A percentile compares a stretch with the other conserved stretches of the same genome.
phyloP scores from a whole-genome alignment of 495 filamentous ascomycete genomes.

The Podospora didyma region DNA sequence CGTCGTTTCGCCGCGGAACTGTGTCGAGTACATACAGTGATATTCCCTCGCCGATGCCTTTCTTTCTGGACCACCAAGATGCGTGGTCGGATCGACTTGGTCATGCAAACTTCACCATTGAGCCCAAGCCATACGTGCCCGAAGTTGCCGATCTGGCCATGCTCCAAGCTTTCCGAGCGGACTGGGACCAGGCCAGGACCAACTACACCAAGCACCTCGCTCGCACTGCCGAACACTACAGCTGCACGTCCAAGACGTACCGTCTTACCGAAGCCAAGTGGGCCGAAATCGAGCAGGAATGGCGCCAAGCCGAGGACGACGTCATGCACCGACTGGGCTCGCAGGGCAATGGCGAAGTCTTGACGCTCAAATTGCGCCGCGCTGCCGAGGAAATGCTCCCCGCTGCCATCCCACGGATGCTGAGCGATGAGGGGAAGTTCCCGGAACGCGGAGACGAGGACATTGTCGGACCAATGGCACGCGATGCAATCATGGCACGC shows the following conservation, averaged over 20 bases:
- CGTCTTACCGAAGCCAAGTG: conserved; percentile 80
- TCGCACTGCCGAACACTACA: conserved; percentile 83
- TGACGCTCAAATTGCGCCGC: conserved; percentile 22
- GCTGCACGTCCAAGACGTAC: conserved; percentile 77
- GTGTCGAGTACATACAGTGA: conserved; percentile 32
- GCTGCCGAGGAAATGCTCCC: conserved; percentile 38
- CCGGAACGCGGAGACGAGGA: conserved; percentile 82
- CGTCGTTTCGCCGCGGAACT: conserved; percentile 60
- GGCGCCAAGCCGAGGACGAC: conserved; percentile 62
- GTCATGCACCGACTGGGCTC: conserved; percentile 46
- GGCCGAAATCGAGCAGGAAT: conserved; percentile 67
- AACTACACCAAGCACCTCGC: conserved; percentile 83
- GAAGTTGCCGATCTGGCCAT: conserved; percentile 51
- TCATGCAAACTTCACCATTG: conserved; percentile 88
- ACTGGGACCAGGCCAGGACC: conserved; percentile 76
- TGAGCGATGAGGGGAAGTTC: conserved; percentile 72
- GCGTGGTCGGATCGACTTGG: conserved; percentile 79
- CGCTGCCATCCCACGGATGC: conserved; percentile 44
- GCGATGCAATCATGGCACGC: conserved; percentile 48
- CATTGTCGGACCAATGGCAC: conserved; percentile 89
- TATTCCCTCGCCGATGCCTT: conserved; percentile 45
- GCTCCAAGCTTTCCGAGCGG: conserved; percentile 62
- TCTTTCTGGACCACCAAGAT: conserved; percentile 63
- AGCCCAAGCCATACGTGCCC: conserved; percentile 74
- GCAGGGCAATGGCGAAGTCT: conserved; percentile 25